Conservation (phyloP, 768 basidiomycete genomes). For the Panus rudis region DNA sequence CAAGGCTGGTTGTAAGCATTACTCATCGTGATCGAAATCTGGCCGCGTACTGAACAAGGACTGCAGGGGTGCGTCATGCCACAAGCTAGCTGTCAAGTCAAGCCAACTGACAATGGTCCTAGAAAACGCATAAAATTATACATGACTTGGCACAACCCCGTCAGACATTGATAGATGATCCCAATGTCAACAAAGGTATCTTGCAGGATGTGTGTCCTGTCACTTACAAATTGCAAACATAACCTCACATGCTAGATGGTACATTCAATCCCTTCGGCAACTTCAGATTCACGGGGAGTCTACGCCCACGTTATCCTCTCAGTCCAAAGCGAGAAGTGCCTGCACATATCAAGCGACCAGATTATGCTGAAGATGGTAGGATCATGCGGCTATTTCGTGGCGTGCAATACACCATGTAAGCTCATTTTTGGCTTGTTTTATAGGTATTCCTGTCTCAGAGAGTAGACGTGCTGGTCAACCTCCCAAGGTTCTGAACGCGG, state of each 20-base stretch:
- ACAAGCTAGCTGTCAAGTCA: background rate
- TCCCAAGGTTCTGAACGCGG: constrained; percentile 54
- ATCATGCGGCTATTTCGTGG: constrained; percentile 18
- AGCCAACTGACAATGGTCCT: background rate
- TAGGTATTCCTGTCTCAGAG: constrained; percentile 59
- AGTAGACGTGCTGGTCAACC: constrained; percentile 49
- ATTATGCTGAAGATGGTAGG: constrained; percentile 76
- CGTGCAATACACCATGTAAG: constrained; percentile 29
- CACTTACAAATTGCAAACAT: background rate
- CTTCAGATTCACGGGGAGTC: constrained; percentile 69
- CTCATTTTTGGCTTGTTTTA: constrained; percentile 13
- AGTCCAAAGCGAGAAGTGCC: constrained; percentile 73
- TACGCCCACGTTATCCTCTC: constrained; percentile 86
- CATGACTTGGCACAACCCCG: constrained; percentile 51
- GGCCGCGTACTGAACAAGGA: constrained; percentile 11
- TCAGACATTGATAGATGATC: constrained; percentile 20
- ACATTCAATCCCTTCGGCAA: constrained; percentile 75
- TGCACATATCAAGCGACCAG: constrained; percentile 77
- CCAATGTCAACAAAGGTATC: constrained; percentile 22
- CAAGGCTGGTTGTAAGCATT: constrained; percentile 80
- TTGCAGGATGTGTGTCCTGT: background rate
- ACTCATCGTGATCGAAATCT: background rate
- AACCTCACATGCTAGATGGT: constrained; percentile 42
- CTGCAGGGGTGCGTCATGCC: constrained; percentile 27
- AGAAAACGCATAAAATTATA: constrained; percentile 81